Evolutionary conservation across 2,329 filamentous ascomycete species (phyloP).

Genomic region (Ceratocystis cubensis): DNA sequence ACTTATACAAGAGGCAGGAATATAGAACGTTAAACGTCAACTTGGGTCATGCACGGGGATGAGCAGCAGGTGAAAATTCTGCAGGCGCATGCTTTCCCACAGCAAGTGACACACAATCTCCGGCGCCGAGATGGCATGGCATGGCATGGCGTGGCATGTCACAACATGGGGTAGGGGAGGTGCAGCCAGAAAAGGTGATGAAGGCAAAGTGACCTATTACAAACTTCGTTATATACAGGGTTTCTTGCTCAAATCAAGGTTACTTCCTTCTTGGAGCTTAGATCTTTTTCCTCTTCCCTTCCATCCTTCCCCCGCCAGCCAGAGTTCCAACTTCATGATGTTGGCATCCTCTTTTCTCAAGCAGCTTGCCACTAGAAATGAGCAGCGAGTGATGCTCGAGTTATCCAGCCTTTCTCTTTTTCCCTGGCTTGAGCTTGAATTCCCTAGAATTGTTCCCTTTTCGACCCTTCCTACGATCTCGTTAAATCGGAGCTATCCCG

Average conservation of each 20-base stretch:
- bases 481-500: background rate
- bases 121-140: background rate
- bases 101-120: background rate
- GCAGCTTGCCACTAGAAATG: background rate
- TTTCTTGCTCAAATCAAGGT: background rate
- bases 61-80: background rate
- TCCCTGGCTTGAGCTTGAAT: background rate
- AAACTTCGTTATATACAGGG: background rate
- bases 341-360: background rate
- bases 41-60: background rate
- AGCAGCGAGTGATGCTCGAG: background rate
- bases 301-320: background rate
- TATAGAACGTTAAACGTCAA: background rate
- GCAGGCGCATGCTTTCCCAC: background rate
- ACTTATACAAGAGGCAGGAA: background rate
- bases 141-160: background rate
- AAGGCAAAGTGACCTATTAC: too few relatives aligned
- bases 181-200: too few relatives aligned
- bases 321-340: background rate
- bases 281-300: background rate
- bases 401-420: background rate
- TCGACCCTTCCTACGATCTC: background rate
- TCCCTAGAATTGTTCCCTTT: background rate
- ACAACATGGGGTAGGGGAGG: too few relatives aligned
- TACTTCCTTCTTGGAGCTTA: background rate